Conservation (phyloP, 1,284 basidiomycete genomes). For the Trichosporon ovoides region DNA sequence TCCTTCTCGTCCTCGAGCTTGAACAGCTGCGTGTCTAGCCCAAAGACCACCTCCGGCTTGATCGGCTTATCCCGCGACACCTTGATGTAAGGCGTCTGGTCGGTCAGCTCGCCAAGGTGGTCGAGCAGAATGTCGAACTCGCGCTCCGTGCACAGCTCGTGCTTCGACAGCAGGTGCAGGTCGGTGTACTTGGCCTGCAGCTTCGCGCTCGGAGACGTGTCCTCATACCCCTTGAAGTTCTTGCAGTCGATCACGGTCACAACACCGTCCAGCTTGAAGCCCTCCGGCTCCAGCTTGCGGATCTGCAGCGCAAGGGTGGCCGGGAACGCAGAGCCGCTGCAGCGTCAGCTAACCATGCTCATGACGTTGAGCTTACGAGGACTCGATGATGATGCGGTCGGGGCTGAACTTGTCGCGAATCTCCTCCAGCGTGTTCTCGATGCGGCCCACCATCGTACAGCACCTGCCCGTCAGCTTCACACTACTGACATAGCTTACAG, state of each 20-base stretch:
- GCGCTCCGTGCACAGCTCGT: slow-evolving; percentile 69
- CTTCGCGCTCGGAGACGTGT: slow-evolving; percentile 76
- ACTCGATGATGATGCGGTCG: slow-evolving; percentile 86
- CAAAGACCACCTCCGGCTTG: slow-evolving; percentile 69
- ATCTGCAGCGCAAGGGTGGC: slow-evolving; percentile 88
- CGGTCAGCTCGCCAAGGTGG: slow-evolving; percentile 80
- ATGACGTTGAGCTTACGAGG: slow-evolving; percentile 58
- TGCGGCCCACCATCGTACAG: slow-evolving; percentile 83
- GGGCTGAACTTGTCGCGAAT: slow-evolving; percentile 78
- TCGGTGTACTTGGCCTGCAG: slow-evolving; percentile 94
- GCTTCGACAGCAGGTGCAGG: slow-evolving; percentile 82
- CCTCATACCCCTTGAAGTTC: slow-evolving; percentile 84
- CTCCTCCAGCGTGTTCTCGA: slow-evolving; percentile 79
- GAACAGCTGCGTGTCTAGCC: slow-evolving; percentile 73
- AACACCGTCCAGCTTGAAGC: slow-evolving; percentile 78
- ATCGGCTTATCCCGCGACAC: slow-evolving; percentile 50
- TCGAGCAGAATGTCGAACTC: slow-evolving; percentile 74
- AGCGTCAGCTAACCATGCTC: background rate
- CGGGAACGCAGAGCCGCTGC: slow-evolving; percentile 65
- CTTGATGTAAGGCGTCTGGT: slow-evolving; percentile 73
- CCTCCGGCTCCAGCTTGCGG: slow-evolving; percentile 69
- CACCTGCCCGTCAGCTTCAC: slow-evolving; percentile 55
- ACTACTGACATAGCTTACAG: slow-evolving; percentile 55
- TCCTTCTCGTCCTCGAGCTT: slow-evolving; percentile 39
- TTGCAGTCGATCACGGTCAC: slow-evolving; percentile 80